Conservation (phyloP, 2,329 filamentous ascomycete species). For the Endoconidiophora laricicola region DNA sequence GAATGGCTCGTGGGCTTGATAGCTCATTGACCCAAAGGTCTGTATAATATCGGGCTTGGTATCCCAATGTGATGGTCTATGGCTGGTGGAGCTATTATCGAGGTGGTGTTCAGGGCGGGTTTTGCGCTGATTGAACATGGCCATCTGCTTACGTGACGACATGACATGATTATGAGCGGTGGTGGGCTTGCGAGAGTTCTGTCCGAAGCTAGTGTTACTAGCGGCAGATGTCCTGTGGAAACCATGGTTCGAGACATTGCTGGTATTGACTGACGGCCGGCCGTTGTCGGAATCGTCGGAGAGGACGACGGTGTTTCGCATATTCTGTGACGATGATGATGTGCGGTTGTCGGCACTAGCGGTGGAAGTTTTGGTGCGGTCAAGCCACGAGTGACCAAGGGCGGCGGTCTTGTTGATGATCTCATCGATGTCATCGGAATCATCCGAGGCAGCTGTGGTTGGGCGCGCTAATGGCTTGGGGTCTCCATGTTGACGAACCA, state of each 20-base stretch:
- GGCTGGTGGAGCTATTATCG: constrained; percentile 19
- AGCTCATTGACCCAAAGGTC: constrained; percentile 11
- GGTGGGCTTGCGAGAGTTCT: neutral
- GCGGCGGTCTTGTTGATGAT: constrained; percentile 12
- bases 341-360: neutral
- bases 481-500: constrained; percentile 4
- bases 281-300: constrained; percentile 1
- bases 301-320: neutral
- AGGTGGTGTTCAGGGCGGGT: constrained; percentile 41
- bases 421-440: constrained; percentile 10
- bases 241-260: neutral
- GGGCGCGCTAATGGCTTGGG: neutral
- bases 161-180: constrained; percentile 18
- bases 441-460: neutral
- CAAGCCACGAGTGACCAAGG: constrained; percentile 9
- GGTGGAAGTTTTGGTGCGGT: constrained; percentile 1
- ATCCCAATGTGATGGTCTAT: constrained; percentile 26
- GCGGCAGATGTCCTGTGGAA: neutral
- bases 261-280: neutral
- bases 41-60: neutral
- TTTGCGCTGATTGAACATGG: constrained; percentile 37
- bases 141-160: constrained; percentile 38
- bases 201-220: neutral
- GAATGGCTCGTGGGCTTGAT: constrained; percentile 4
- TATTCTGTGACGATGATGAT: neutral